Conservation (phyloP, 2,329 filamentous ascomycete species). For the Zarea fungicola region DNA sequence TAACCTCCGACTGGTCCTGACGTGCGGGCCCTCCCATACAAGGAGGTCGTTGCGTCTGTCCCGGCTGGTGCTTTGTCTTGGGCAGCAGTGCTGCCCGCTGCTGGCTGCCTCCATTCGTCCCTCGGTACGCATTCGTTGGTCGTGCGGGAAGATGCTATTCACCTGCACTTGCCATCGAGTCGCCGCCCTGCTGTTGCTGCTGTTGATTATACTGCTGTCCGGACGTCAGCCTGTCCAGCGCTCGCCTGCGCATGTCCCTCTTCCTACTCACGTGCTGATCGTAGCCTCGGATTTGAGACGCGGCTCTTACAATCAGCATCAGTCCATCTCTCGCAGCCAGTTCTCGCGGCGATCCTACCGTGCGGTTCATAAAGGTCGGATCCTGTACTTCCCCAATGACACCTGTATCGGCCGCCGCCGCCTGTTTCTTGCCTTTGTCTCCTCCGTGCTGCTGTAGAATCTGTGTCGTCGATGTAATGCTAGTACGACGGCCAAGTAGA, state of each 20-base stretch:
- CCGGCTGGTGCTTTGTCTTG: not conserved
- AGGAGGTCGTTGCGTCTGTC: too few relatives aligned
- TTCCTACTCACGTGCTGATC: slow-evolving; percentile 18
- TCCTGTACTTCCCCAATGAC: slow-evolving; percentile 15
- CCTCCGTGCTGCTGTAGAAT: not conserved
- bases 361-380: slow-evolving; percentile 17
- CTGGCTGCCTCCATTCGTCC: too few relatives aligned
- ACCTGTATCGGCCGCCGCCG: not conserved
- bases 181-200: not conserved
- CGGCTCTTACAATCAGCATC: slow-evolving; percentile 17
- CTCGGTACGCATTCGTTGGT: too few relatives aligned
- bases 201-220: not conserved
- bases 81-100: not conserved
- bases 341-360: slow-evolving; percentile 18
- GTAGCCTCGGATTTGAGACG: slow-evolving; percentile 20
- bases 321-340: slow-evolving; percentile 19
- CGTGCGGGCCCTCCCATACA: too few relatives aligned
- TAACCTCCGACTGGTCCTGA: not conserved
- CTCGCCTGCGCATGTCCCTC: slow-evolving; percentile 17
- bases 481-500: too few relatives aligned
- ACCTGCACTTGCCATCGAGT: not conserved
- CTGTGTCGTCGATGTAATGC: not conserved
- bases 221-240: slow-evolving; percentile 16
- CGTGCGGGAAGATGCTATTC: slow-evolving; percentile 1
- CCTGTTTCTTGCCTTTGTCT: not conserved